Percentiles rank a stretch among this genome's conserved stretches.
phyloP scores from a whole-genome alignment of 176 grass and related monocot species.

The Guadua angustifolia region DNA sequence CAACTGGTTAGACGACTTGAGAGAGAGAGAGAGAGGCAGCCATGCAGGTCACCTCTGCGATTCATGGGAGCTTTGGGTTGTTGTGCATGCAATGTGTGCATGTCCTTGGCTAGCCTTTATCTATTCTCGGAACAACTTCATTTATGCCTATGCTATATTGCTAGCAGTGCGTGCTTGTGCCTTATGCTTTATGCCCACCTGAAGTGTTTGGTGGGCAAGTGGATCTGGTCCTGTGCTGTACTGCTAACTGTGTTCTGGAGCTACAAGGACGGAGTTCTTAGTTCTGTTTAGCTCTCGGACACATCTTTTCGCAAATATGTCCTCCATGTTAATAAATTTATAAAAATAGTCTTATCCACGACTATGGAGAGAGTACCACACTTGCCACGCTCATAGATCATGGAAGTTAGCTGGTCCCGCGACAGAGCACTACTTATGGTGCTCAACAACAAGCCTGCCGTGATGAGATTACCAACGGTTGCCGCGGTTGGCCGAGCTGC shows the following conservation, averaged over 20 bases:
- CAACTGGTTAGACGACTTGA: background rate
- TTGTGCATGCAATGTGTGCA: background rate
- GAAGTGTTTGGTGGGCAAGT: background rate
- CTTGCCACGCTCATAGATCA: too few species aligned
- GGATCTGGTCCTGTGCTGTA: background rate
- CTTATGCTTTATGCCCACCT: background rate
- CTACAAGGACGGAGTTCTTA: background rate
- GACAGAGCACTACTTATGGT: too few species aligned
- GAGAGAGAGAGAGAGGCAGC: background rate
- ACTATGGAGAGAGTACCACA: too few species aligned
- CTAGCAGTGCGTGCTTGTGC: background rate
- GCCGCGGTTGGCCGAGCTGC: too few species aligned
- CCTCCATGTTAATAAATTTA: too few species aligned
- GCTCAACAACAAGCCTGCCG: too few species aligned
- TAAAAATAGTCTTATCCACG: too few species aligned
- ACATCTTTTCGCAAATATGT: too few species aligned
- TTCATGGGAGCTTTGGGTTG: background rate
- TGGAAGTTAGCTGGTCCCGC: too few species aligned
- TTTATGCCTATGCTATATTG: background rate
- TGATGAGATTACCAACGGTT: too few species aligned
- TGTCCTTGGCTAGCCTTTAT: background rate
- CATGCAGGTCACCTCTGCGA: background rate
- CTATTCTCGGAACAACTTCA: background rate
- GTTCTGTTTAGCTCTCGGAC: too few species aligned
- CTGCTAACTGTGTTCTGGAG: background rate